Conservation (phyloP, 352 stramenopile species). For the Peronospora tabacina region DNA sequence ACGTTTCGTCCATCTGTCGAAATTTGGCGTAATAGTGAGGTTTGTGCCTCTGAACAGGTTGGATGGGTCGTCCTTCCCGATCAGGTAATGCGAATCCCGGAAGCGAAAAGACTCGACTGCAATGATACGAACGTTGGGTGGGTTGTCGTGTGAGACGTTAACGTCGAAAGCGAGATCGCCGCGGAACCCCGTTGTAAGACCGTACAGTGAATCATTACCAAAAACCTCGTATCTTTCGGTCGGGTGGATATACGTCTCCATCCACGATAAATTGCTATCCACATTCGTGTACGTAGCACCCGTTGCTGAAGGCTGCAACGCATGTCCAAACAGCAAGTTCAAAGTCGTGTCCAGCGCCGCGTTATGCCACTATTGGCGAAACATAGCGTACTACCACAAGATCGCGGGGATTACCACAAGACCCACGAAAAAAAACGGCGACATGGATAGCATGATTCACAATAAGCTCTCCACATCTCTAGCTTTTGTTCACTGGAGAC, state of each 20-base stretch:
- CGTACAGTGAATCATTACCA: slow-evolving; percentile 20
- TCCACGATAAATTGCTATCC: slow-evolving; percentile 6
- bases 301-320: slow-evolving; percentile 5
- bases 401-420: slow-evolving; percentile 7
- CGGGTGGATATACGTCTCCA: slow-evolving; percentile 19
- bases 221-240: slow-evolving; percentile 18
- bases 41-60: slow-evolving; percentile 27
- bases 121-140: slow-evolving; percentile 45
- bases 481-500: background rate
- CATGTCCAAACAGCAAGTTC: slow-evolving; percentile 16
- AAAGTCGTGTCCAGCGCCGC: slow-evolving; percentile 17
- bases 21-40: slow-evolving; percentile 39
- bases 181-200: slow-evolving; percentile 16
- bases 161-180: slow-evolving; percentile 21
- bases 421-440: slow-evolving; percentile 5
- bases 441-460: slow-evolving; percentile 8
- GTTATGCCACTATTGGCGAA: slow-evolving; percentile 16
- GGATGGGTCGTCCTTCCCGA: slow-evolving; percentile 29
- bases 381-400: slow-evolving; percentile 11
- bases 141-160: slow-evolving; percentile 12
- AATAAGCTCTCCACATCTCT: background rate
- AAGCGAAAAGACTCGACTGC: slow-evolving; percentile 50
- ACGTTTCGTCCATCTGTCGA: slow-evolving; percentile 45
- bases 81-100: slow-evolving; percentile 43
- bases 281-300: slow-evolving; percentile 5